Conservation (phyloP, 163 green algal genomes). For the Chlorella variabilis region DNA sequence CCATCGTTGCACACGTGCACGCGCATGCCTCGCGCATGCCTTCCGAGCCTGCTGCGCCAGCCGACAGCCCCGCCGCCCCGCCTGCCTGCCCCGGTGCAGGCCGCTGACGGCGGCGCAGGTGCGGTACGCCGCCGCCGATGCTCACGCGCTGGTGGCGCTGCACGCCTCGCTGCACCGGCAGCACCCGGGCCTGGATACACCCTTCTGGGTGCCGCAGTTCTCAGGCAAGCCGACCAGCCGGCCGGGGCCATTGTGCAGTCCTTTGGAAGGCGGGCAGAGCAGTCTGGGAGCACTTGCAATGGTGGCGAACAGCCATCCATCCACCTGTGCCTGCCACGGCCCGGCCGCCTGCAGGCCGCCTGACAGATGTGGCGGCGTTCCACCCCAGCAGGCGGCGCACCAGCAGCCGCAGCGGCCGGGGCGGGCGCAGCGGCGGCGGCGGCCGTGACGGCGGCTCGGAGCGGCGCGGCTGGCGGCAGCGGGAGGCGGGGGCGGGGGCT, state of each 20-base stretch:
- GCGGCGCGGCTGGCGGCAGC: not conserved
- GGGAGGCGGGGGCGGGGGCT: not conserved
- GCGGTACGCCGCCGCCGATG: conserved; percentile 21
- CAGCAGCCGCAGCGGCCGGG: no score
- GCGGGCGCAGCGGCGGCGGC: no score
- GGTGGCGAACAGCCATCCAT: no score
- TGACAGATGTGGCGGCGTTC: conserved; percentile 22
- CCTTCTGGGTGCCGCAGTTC: conserved; percentile 16
- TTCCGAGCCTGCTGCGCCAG: not conserved
- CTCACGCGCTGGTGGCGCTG: conserved; percentile 19
- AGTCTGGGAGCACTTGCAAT: no score
- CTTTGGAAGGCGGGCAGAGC: no score
- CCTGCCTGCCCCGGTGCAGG: not conserved
- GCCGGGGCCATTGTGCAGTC: no score
- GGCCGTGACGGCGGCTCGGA: not conserved
- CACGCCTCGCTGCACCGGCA: not conserved
- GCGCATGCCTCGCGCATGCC: not conserved
- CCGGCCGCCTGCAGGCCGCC: conserved; percentile 22
- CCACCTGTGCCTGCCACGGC: no score
- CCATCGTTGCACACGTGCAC: not conserved
- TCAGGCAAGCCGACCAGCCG: no score
- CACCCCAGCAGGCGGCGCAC: not conserved
- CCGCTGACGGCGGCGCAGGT: conserved; percentile 21
- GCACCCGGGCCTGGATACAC: not conserved
- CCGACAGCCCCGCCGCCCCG: not conserved